Evolutionary conservation across 768 basidiomycete species (phyloP), one percentile per base, ranked within the genome.

Genomic region (Tricholoma matsutake): DNA sequence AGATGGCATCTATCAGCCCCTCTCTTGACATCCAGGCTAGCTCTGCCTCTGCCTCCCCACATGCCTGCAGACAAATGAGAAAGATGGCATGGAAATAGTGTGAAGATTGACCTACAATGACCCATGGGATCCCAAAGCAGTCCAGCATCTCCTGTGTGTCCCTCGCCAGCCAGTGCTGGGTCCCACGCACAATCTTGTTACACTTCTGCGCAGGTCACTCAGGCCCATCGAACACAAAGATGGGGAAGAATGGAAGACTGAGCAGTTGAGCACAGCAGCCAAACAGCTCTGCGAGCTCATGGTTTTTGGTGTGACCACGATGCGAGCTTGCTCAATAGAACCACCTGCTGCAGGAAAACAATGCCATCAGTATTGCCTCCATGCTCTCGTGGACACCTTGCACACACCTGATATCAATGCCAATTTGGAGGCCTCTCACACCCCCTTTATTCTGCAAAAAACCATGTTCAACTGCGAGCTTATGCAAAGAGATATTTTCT

Each of bases 141-240:
- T 31, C 75, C 75, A 0, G 69, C 72, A 6, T 59, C 45, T 0
- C 53, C n/a, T 2, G 65, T 53, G 57, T 81, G 78, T 0, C 70
- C 47, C 75, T 72, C 60, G 79, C 79, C 39, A 77, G 78, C 0
- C 75, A 75, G 66, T 79, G 77, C 0, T 66, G 64, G 0, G 69
- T 69, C 1, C 80, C 62, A 51, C 78, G 75, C 7, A 79, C 67
- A 58, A 79, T 75, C n/a, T 45, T 2, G 68, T 72, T 0, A 78
- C 75, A 0, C 75, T 72, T 20, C n/a, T 45, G 7, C 10, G n/a
- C 7, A 35, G 54, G 54, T 22, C 54, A 16, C 9, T 32, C 31
- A 35, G 54, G 29, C 20, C 54, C 54, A 18, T 54, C 54, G 22
- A 54, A 54, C 7, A 54, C 54, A 54, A 54, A 54, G 16, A 54